Evolutionary conservation across 225 moss, liverwort and hornwort species (phyloP).

Genomic region (Bryum argenteum): DNA sequence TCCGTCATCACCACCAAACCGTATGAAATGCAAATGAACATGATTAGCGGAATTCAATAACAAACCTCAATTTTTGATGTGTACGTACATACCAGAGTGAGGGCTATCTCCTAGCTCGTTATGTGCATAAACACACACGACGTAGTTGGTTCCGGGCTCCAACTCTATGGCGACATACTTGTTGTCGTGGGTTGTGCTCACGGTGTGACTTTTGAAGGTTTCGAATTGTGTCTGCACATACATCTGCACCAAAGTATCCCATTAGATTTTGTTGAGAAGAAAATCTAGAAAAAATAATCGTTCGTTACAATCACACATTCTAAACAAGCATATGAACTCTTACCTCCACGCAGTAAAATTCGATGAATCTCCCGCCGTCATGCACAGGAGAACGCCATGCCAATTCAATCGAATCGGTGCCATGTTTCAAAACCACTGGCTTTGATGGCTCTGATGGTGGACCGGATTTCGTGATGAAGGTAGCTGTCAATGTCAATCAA

Average conservation of each 20-base stretch:
- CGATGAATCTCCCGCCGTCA: slow-evolving; percentile 23
- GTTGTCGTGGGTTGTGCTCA: no score
- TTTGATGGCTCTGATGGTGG: slow-evolving; percentile 22
- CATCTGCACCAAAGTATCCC: no score
- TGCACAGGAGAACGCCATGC: slow-evolving; percentile 27
- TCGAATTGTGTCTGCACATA: no score
- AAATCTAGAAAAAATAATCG: no score
- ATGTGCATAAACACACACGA: slow-evolving; percentile 33
- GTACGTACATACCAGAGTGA: slow-evolving; percentile 21
- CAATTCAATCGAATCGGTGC: not conserved
- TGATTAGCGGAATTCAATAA: no score
- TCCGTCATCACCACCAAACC: slow-evolving; percentile 5
- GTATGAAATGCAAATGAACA: no score
- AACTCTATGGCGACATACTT: slow-evolving; percentile 5
- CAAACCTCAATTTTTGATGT: slow-evolving; percentile 7
- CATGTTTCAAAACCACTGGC: not conserved
- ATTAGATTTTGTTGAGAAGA: no score
- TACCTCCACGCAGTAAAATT: slow-evolving; percentile 36
- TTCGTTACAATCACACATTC: no score
- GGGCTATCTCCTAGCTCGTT: slow-evolving; percentile 32
- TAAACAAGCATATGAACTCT: no score
- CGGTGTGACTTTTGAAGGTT: no score
- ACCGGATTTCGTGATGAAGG: not conserved
- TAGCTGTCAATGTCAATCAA: no score
- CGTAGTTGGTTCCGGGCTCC: slow-evolving; percentile 23